Evolutionary conservation across 2,329 filamentous ascomycete genomes (phyloP).

Genomic region (Cladophialophora exuberans): DNA sequence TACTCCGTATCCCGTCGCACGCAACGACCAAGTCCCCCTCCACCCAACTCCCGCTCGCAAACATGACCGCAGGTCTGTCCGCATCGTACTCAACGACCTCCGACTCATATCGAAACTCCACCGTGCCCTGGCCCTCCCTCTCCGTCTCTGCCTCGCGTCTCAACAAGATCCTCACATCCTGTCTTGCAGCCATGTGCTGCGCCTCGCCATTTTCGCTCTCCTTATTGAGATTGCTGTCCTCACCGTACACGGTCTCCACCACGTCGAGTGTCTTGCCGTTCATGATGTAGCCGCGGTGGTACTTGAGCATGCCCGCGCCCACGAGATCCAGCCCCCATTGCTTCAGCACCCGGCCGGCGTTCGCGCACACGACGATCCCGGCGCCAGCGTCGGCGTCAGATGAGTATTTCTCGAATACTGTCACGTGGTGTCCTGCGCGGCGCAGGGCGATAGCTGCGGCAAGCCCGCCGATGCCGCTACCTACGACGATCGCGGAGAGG

Average conservation of each 20-base stretch:
- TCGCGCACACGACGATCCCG: neutral
- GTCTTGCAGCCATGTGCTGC: neutral
- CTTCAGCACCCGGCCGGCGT: neutral
- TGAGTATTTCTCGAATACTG: slow-evolving; percentile 5
- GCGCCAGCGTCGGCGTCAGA: neutral
- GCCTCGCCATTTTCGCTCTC: slow-evolving; percentile 1
- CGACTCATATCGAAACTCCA: neutral
- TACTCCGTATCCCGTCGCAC: neutral
- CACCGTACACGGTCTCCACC: neutral
- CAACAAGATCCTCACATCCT: slow-evolving; percentile 1
- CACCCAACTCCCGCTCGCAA: neutral
- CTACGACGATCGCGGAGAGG: neutral
- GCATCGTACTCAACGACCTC: slow-evolving; percentile 7
- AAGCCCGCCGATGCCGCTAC: slow-evolving; percentile 1
- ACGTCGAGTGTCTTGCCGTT: neutral
- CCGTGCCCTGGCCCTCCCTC: neutral
- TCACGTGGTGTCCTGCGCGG: slow-evolving; percentile 3
- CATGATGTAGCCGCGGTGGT: neutral
- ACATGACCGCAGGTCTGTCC: neutral
- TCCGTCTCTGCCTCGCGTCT: neutral
- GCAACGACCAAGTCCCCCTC: neutral
- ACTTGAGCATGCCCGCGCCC: neutral
- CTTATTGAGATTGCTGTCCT: neutral
- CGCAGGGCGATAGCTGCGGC: slow-evolving; percentile 6
- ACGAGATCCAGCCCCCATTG: slow-evolving; percentile 3